Conservation (phyloP, 2,329 filamentous ascomycete species). For the Calonectria honghensis region DNA sequence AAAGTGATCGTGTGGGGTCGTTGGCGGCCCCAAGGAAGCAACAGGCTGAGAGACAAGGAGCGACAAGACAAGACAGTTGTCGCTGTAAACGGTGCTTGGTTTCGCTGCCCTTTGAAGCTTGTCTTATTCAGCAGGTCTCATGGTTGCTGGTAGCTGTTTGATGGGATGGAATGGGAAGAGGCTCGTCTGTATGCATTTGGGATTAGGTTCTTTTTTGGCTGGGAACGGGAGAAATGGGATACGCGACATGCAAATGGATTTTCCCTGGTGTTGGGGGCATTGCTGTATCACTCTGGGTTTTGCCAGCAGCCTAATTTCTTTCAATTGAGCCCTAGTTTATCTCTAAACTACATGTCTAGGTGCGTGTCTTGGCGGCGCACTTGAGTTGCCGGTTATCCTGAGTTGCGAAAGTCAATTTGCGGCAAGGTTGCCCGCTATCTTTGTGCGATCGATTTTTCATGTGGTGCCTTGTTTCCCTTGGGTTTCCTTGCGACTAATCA, state of each 20-base stretch:
- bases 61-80: conserved; percentile 37
- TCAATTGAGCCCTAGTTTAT: conserved; percentile 35
- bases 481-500: not conserved
- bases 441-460: not conserved
- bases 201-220: conserved; percentile 39
- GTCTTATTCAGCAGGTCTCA: conserved; percentile 44
- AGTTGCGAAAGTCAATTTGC: conserved; percentile 15
- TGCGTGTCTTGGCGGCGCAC: conserved; percentile 8
- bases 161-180: conserved; percentile 38
- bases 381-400: conserved; percentile 13
- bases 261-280: conserved; percentile 51
- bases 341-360: not conserved
- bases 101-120: conserved; percentile 45
- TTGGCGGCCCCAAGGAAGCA: conserved; percentile 1
- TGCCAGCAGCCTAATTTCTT: conserved; percentile 34
- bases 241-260: conserved; percentile 44
- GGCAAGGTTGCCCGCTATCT: not conserved
- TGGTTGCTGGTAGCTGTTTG: conserved; percentile 43
- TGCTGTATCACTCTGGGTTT: conserved; percentile 47
- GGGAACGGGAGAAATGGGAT: conserved; percentile 45
- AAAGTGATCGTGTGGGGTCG: conserved; percentile 36
- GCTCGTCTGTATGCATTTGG: conserved; percentile 44
- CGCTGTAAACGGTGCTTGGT: conserved; percentile 40
- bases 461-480: not conserved
- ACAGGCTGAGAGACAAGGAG: conserved; percentile 26